Conservation (phyloP, 169 alveolate genomes). For the Plasmodium vivax region DNA sequence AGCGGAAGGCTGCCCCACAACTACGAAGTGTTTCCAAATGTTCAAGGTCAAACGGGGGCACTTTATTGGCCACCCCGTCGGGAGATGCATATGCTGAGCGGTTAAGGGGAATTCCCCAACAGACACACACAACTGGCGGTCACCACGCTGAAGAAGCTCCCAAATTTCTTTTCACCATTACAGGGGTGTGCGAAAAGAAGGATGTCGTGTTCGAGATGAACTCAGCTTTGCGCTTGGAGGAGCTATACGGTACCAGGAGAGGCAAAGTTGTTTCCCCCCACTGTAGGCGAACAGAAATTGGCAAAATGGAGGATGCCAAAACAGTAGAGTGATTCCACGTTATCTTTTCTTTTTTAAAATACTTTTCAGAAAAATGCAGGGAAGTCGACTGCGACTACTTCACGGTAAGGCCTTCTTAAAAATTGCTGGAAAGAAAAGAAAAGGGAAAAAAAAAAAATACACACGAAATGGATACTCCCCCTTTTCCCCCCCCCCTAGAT, state of each 20-base stretch:
- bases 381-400: slow-evolving; percentile 64
- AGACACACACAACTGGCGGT: neutral
- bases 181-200: slow-evolving; percentile 73
- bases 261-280: neutral
- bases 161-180: slow-evolving; percentile 1
- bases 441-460: neutral
- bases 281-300: neutral
- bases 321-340: neutral
- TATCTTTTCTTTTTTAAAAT: slow-evolving; percentile 2
- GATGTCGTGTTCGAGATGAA: slow-evolving; percentile 55
- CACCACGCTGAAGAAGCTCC: neutral
- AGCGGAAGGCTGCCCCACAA: slow-evolving; percentile 46
- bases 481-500: slow-evolving; percentile 32
- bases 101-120: neutral
- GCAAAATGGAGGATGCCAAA: neutral
- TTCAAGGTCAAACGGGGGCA: slow-evolving; percentile 57
- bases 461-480: neutral
- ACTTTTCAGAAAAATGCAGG: slow-evolving; percentile 48
- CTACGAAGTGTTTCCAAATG: slow-evolving; percentile 61
- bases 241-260: slow-evolving; percentile 41
- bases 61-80: neutral
- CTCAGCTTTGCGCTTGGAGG: slow-evolving; percentile 46
- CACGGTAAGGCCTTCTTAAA: slow-evolving; percentile 32
- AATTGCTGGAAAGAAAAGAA: neutral
- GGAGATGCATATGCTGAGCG: neutral